These are phyloP conservation scores for Magnolia changhungtana DNA, from an alignment of 164 flowering plant genomes.

Conservation along the genomic window DNA sequence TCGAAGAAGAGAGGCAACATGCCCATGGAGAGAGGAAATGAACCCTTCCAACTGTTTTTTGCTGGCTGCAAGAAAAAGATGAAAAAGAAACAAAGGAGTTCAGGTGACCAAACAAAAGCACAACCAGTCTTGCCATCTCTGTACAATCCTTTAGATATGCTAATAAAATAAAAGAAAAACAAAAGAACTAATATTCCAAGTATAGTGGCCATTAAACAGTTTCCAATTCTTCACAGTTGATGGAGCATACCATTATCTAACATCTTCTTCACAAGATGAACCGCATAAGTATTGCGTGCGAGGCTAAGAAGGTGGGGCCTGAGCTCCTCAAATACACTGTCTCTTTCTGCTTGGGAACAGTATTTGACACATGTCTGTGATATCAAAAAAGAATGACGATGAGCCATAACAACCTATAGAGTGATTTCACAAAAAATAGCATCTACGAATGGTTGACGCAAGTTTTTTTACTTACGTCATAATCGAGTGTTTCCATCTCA, in stretches of 20 bases:
- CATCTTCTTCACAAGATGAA: slow-evolving; percentile 84
- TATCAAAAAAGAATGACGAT: slow-evolving; percentile 2
- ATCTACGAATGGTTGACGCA: neutral
- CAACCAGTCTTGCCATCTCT: neutral
- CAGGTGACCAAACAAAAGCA: neutral
- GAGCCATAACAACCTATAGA: neutral
- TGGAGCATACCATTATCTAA: slow-evolving; percentile 66
- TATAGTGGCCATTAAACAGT: neutral
- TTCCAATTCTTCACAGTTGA: neutral
- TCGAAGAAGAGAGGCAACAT: slow-evolving; percentile 87
- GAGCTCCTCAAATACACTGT: slow-evolving; percentile 72
- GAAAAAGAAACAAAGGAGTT: neutral
- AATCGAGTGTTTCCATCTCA: no score
- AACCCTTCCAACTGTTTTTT: slow-evolving; percentile 73
- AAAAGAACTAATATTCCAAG: neutral
- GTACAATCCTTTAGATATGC: neutral
- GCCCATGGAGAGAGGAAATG: slow-evolving; percentile 80
- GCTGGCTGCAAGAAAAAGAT: slow-evolving; percentile 54
- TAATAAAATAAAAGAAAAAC: neutral
- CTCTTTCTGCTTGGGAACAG: slow-evolving; percentile 74
- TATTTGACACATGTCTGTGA: slow-evolving; percentile 79
- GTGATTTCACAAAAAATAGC: neutral
- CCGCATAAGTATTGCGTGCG: slow-evolving; percentile 75
- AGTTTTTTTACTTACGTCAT: neutral
- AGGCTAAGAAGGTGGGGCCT: slow-evolving; percentile 73